These are phyloP conservation scores for Russula foetens DNA, from an alignment of 768 basidiomycete species.

Conservation along the genomic window DNA sequence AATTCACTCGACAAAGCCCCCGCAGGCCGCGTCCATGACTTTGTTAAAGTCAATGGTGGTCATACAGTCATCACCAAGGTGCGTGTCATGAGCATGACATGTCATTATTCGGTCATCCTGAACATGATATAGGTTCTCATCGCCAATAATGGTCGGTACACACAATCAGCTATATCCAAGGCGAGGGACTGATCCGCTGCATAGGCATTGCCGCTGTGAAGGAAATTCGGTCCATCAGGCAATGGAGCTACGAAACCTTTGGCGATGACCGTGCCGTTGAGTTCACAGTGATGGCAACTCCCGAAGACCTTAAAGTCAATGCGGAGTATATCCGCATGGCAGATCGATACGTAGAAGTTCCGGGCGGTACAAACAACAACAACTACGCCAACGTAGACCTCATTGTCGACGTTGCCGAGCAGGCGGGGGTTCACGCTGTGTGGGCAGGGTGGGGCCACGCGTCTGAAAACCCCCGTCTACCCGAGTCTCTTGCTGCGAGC, in stretches of 20 bases:
- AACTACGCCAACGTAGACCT: conserved; percentile 99
- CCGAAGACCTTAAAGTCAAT: conserved; percentile 96
- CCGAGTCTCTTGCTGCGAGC: conserved; percentile 85
- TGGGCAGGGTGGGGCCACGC: conserved; percentile 99
- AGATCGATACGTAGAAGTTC: conserved; percentile 97
- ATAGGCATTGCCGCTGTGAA: conserved; percentile 98
- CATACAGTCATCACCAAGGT: conserved; percentile 99
- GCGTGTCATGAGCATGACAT: conserved; percentile 21
- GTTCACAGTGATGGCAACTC: conserved; percentile 99
- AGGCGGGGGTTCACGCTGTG: conserved; percentile 95
- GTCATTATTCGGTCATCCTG: not conserved
- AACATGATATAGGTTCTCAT: conserved; percentile 73
- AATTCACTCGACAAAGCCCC: conserved; percentile 85
- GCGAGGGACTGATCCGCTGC: conserved; percentile 14
- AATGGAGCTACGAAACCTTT: conserved; percentile 99
- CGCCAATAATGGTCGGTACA: conserved; percentile 82
- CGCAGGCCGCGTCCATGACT: conserved; percentile 75
- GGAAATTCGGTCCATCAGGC: conserved; percentile 96
- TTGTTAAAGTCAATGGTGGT: conserved; percentile 84
- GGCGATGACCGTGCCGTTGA: conserved; percentile 93
- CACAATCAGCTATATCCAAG: not conserved
- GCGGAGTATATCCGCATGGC: conserved; percentile 99
- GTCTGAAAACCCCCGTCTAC: conserved; percentile 95
- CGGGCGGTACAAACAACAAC: conserved; percentile 97
- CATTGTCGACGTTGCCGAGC: conserved; percentile 96